These are phyloP conservation scores for Ulmus americana DNA, from an alignment of 331 rosid species.

Conservation along the genomic window DNA sequence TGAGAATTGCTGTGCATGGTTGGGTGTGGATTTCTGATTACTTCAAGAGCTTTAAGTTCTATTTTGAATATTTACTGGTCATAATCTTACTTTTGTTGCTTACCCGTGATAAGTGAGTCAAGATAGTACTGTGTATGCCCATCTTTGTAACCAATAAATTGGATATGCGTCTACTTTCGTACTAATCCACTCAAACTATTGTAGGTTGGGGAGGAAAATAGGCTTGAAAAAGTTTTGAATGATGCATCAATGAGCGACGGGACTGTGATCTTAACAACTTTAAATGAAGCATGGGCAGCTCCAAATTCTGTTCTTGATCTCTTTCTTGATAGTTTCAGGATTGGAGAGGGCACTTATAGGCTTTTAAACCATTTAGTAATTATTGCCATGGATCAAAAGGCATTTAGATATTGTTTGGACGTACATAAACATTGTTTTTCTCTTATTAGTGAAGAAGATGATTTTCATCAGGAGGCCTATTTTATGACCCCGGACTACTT, in stretches of 20 bases:
- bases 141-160: neutral
- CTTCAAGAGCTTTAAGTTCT: neutral
- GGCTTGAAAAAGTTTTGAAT: conserved; percentile 53
- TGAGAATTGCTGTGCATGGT: too few relatives aligned
- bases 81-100: neutral
- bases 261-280: conserved; percentile 82
- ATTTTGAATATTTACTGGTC: neutral
- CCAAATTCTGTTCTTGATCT: conserved; percentile 72
- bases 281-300: conserved; percentile 95
- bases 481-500: conserved; percentile 82
- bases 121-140: neutral
- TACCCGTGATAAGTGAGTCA: neutral
- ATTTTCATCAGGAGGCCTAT: conserved; percentile 68
- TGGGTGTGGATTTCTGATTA: too few relatives aligned
- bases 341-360: conserved; percentile 53
- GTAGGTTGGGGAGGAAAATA: conserved; percentile 50
- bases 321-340: conserved; percentile 85
- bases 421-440: conserved; percentile 65
- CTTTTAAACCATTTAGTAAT: conserved; percentile 81
- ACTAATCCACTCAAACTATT: conserved; percentile 16
- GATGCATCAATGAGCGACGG: conserved; percentile 67
- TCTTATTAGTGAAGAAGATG: conserved; percentile 58
- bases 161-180: neutral
- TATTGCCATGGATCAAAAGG: conserved; percentile 66
- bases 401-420: conserved; percentile 66